Evolutionary conservation across 2,329 filamentous ascomycete genomes (phyloP), one percentile per base, ranked within the genome.

Genomic region (Microdochium nivale): DNA sequence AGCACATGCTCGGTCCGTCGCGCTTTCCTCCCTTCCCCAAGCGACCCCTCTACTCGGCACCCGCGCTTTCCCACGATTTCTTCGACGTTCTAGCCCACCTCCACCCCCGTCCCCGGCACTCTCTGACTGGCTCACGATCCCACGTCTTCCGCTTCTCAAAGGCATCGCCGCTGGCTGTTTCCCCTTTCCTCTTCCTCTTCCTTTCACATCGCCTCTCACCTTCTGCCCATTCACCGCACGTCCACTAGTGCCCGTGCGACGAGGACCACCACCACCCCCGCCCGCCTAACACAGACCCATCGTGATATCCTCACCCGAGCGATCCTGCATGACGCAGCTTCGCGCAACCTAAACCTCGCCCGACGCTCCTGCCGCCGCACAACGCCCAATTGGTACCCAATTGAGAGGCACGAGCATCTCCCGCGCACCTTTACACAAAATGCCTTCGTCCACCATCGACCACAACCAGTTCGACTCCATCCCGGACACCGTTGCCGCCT

Each of bases 401-500:
- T 44, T 44, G 40, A 44, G 40, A 44, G 40, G 40, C 40, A 44
- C 40, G 40, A 44, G 40, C 40, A 44, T 44, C 40, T 19, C 30
- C 49, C 33, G 51, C 33, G 51, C 55, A 37, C 48, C 43, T 55
- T 49, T 49, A 60, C 55, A n/a, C 55, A 65, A 53, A 52, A 82
- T 82, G 79, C 72, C 78, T 53, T 70, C 74, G 51, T 64, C 72
- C 32, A 70, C 69, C 58, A 77, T 82, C 60, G 70, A 75, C 52
- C 57, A 68, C 59, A 73, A 72, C 58, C 71, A 78, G 65, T 86
- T 86, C 68, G 78, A 85, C 71, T 77, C 76, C 52, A 86, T 86
- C 69, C 79, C 82, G 51, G 81, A 84, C 59, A 73, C 79, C 53
- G 78, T 86, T 59, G 71, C 78, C 61, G 80, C 82, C 52, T 86